phyloP scores from a whole-genome alignment of 2,329 filamentous ascomycete genomes.

The Aspergillus quadrilineatus region DNA sequence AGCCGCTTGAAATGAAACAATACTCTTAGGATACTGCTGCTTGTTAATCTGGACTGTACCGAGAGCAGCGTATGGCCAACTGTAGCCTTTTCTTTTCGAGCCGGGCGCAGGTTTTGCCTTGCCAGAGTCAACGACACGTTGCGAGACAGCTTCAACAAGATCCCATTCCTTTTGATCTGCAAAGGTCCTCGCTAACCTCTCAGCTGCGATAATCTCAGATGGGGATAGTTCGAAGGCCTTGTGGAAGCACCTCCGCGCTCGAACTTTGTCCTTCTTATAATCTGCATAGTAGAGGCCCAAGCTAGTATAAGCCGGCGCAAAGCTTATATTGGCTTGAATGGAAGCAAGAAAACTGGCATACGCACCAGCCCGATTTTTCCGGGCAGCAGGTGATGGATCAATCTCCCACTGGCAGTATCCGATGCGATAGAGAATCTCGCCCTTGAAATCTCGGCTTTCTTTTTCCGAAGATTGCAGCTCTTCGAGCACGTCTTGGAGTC shows the following conservation, averaged over 20 bases:
- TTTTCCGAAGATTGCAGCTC: slow-evolving; percentile 62
- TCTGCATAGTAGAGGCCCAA: slow-evolving; percentile 89
- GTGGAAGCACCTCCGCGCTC: slow-evolving; percentile 89
- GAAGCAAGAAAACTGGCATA: slow-evolving; percentile 82
- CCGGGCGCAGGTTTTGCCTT: slow-evolving; percentile 87
- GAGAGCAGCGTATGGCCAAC: slow-evolving; percentile 92
- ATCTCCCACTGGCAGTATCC: slow-evolving; percentile 85
- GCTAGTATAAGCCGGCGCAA: slow-evolving; percentile 86
- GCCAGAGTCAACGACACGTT: slow-evolving; percentile 90
- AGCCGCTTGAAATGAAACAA: slow-evolving; percentile 88
- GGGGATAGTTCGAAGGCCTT: slow-evolving; percentile 93
- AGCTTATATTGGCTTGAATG: slow-evolving; percentile 81
- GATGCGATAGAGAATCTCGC: slow-evolving; percentile 82
- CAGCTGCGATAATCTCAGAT: slow-evolving; percentile 80
- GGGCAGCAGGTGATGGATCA: slow-evolving; percentile 68
- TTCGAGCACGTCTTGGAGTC: slow-evolving; percentile 69
- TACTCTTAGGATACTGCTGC: slow-evolving; percentile 83
- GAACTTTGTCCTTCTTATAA: slow-evolving; percentile 80
- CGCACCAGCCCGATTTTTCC: slow-evolving; percentile 77
- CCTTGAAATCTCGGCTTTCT: slow-evolving; percentile 68
- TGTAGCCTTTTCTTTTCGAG: slow-evolving; percentile 87
- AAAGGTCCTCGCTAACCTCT: slow-evolving; percentile 80
- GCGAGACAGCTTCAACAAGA: slow-evolving; percentile 86
- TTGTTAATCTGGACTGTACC: slow-evolving; percentile 94
- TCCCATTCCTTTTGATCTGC: slow-evolving; percentile 94